These are phyloP conservation scores for Taxillus chinensis DNA, from an alignment of 164 flowering plant species.

Conservation along the genomic window DNA sequence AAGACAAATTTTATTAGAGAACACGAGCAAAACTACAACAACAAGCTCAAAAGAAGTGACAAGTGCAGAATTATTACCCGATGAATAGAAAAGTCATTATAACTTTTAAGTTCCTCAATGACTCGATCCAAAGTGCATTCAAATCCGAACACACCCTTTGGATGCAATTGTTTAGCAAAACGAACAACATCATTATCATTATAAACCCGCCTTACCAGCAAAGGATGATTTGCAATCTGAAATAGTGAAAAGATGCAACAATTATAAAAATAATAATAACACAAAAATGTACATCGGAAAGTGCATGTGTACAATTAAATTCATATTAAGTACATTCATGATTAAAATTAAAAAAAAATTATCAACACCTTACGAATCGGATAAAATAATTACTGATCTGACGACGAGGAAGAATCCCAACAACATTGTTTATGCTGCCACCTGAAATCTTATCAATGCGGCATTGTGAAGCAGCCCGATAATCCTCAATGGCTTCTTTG, in stretches of 20 bases:
- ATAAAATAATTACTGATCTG: conserved; percentile 87
- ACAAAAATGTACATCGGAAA: not conserved
- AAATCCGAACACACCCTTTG: conserved; percentile 83
- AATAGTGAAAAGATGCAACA: conserved; percentile 5
- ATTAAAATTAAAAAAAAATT: not conserved
- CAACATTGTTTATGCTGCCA: conserved; percentile 15
- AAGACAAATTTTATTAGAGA: too few relatives aligned
- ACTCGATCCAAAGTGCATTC: conserved; percentile 84
- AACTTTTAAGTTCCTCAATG: conserved; percentile 70
- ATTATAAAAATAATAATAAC: not conserved
- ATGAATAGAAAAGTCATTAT: conserved; percentile 82
- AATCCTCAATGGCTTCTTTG: conserved; percentile 83
- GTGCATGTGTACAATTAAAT: too few relatives aligned
- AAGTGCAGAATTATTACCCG: conserved; percentile 33
- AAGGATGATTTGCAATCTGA: conserved; percentile 97
- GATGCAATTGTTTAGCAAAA: conserved; percentile 61
- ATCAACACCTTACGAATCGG: conserved; percentile 73
- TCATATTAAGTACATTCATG: too few relatives aligned
- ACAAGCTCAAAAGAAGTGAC: too few relatives aligned
- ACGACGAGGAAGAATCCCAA: conserved; percentile 54
- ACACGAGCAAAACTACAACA: too few relatives aligned
- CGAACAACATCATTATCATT: conserved; percentile 69
- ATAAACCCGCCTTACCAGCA: conserved; percentile 82
- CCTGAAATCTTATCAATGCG: conserved; percentile 41
- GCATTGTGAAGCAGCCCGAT: conserved; percentile 68